Conservation (phyloP, 192 early-diverging fungal species). For the Backusella tarrabulga region DNA sequence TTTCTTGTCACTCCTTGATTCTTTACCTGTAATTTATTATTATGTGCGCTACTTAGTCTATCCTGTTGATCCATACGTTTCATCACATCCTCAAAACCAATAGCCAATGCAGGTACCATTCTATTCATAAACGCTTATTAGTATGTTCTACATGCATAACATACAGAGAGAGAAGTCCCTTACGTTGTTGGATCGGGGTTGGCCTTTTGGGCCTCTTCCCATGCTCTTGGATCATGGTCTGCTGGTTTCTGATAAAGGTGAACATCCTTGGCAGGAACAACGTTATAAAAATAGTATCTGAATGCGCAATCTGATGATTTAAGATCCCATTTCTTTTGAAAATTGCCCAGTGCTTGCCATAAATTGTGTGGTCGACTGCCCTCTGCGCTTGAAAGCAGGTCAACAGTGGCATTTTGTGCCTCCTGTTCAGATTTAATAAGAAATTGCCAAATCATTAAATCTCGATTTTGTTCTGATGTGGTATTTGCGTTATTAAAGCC, state of each 20-base stretch:
- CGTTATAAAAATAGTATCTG: slow-evolving; percentile 96
- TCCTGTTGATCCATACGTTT: slow-evolving; percentile 82
- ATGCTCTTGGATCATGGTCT: slow-evolving; percentile 67
- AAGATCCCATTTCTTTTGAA: slow-evolving; percentile 81
- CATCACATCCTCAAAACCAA: slow-evolving; percentile 88
- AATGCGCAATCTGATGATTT: slow-evolving; percentile 76
- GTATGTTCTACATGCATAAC: neutral
- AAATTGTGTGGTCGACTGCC: slow-evolving; percentile 34
- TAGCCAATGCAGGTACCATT: slow-evolving; percentile 88
- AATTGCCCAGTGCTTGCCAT: slow-evolving; percentile 65
- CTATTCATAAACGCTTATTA: slow-evolving; percentile 31
- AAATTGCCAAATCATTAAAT: slow-evolving; percentile 29
- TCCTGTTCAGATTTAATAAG: slow-evolving; percentile 35
- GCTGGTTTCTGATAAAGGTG: slow-evolving; percentile 70
- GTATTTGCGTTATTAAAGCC: slow-evolving; percentile 8
- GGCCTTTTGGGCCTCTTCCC: slow-evolving; percentile 78
- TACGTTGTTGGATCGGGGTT: slow-evolving; percentile 90
- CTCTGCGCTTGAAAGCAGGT: slow-evolving; percentile 24
- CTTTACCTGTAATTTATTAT: slow-evolving; percentile 63
- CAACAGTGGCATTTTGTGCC: slow-evolving; percentile 40
- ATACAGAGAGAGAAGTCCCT: neutral
- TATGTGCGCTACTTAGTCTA: slow-evolving; percentile 63
- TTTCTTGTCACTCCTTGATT: neutral
- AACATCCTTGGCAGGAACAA: slow-evolving; percentile 83
- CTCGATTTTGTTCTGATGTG: slow-evolving; percentile 18